A percentile compares a stretch with the other conserved stretches of the same genome.
Evolutionary conservation across 768 basidiomycete species (phyloP).

Genomic region (Podaxis rugospora): DNA sequence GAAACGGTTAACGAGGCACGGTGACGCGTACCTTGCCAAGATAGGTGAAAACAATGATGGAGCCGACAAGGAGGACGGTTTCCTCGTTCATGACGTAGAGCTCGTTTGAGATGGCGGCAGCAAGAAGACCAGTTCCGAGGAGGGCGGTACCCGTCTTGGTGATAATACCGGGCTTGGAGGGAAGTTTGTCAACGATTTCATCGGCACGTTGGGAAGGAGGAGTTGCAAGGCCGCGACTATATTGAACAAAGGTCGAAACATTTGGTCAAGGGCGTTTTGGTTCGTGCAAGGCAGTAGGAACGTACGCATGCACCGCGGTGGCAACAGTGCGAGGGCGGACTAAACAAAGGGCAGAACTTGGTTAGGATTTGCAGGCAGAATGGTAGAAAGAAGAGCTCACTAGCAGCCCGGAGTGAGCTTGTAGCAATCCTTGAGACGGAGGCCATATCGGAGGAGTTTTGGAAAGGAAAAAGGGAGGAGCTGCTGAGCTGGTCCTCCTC

Average conservation of each 20-base stretch:
- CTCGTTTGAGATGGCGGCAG: slow-evolving; percentile 94
- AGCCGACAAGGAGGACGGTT: slow-evolving; percentile 82
- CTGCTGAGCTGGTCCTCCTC: slow-evolving; percentile 25
- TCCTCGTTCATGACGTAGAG: slow-evolving; percentile 98
- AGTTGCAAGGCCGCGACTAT: slow-evolving; percentile 64
- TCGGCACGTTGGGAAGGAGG: slow-evolving; percentile 83
- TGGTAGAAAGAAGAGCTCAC: slow-evolving; percentile 28
- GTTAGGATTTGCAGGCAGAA: background rate
- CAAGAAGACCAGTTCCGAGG: slow-evolving; percentile 83
- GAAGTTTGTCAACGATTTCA: slow-evolving; percentile 84
- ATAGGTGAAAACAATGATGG: slow-evolving; percentile 76
- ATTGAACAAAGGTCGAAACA: slow-evolving; percentile 13
- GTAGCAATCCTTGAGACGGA: slow-evolving; percentile 76
- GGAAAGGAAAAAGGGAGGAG: slow-evolving; percentile 20
- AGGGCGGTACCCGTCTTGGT: slow-evolving; percentile 94
- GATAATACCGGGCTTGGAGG: slow-evolving; percentile 80
- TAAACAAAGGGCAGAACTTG: slow-evolving; percentile 18
- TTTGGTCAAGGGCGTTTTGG: slow-evolving; percentile 4
- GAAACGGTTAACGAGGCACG: background rate
- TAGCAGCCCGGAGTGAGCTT: slow-evolving; percentile 57
- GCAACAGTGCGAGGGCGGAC: slow-evolving; percentile 54
- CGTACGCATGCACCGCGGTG: slow-evolving; percentile 41
- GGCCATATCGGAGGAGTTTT: slow-evolving; percentile 22
- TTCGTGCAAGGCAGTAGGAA: slow-evolving; percentile 25
- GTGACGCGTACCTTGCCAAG: slow-evolving; percentile 64